A percentile compares a stretch with the other conserved stretches of the same genome.
Evolutionary conservation across 1,284 basidiomycete genomes (phyloP).

Genomic region (Pascua guehoae): DNA sequence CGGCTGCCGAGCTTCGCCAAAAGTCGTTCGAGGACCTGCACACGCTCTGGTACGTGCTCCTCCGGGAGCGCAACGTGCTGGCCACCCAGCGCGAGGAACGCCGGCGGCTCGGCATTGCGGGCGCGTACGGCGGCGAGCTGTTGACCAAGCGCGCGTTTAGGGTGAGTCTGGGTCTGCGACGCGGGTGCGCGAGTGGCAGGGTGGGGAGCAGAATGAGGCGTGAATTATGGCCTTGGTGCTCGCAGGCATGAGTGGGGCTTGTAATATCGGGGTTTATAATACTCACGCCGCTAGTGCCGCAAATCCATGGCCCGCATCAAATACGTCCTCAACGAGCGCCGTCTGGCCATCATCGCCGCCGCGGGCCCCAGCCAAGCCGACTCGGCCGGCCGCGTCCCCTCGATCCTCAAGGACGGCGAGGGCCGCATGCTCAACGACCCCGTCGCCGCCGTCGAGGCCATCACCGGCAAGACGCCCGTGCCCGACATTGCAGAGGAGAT

Average conservation of each 20-base stretch:
- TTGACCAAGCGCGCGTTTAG: conserved; percentile 32
- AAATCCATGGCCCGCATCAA: conserved; percentile 98
- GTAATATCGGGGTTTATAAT: too few species aligned
- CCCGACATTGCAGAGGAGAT: background rate
- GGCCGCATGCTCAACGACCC: conserved; percentile 5
- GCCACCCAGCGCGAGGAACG: conserved; percentile 79
- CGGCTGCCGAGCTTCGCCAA: conserved; percentile 72
- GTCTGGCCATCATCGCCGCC: conserved; percentile 68
- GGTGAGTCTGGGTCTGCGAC: conserved; percentile 26
- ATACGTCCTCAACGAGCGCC: conserved; percentile 84
- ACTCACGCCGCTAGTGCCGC: conserved; percentile 60
- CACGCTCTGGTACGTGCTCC: conserved; percentile 83
- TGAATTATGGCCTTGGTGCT: too few species aligned
- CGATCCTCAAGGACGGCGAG: background rate
- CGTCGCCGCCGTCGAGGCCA: conserved; percentile 9
- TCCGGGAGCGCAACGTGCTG: conserved; percentile 82
- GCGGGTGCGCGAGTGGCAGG: background rate
- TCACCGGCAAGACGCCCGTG: conserved; percentile 6
- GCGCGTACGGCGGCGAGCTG: conserved; percentile 33
- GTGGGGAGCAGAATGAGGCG: background rate
- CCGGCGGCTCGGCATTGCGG: conserved; percentile 57
- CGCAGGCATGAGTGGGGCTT: too few species aligned
- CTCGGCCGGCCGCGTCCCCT: conserved; percentile 1
- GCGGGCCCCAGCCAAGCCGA: background rate
- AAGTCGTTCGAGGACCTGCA: conserved; percentile 91